These are phyloP conservation scores for Clavaria fumosa DNA, from an alignment of 768 basidiomycete species.

Conservation along the genomic window DNA sequence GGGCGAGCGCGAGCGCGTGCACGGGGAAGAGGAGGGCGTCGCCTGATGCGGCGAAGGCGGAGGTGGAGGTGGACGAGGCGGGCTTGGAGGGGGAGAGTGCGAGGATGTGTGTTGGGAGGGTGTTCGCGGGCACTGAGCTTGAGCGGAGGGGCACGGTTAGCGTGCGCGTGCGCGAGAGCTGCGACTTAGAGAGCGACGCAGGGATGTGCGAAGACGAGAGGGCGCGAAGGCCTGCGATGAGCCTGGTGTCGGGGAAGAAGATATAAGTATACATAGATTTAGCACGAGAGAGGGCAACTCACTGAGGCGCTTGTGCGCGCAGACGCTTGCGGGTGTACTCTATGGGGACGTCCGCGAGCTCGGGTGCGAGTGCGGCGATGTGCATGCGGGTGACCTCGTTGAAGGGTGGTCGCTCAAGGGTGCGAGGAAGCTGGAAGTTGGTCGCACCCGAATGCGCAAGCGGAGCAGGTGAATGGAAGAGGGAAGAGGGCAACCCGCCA, in stretches of 20 bases:
- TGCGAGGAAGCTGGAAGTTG: conserved; percentile 57
- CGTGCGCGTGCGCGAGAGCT: conserved; percentile 39
- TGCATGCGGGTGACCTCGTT: conserved; percentile 41
- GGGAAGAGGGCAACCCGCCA: too few species aligned
- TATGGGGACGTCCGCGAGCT: conserved; percentile 44
- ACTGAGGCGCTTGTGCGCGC: conserved; percentile 29
- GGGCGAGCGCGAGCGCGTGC: conserved; percentile 46
- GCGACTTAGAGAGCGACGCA: conserved; percentile 42
- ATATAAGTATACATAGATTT: conserved; percentile 11
- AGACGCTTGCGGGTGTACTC: conserved; percentile 57
- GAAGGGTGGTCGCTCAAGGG: conserved; percentile 46
- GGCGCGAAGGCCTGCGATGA: conserved; percentile 37
- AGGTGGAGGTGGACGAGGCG: conserved; percentile 16
- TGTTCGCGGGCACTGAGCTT: conserved; percentile 27
- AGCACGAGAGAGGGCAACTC: conserved; percentile 17
- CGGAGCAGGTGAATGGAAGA: too few species aligned
- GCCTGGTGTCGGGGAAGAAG: conserved; percentile 21
- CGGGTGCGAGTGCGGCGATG: conserved; percentile 50
- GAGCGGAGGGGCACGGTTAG: conserved; percentile 49
- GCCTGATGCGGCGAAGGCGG: too few species aligned
- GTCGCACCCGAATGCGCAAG: too few species aligned
- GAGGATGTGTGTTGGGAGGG: conserved; percentile 39
- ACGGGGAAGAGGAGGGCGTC: conserved; percentile 39
- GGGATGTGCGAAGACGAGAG: conserved; percentile 44
- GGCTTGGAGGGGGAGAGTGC: conserved; percentile 36